Evolutionary conservation across 164 flowering plant genomes (phyloP), one percentile per base, ranked within the genome.

Genomic region (Brasenia schreberi): DNA sequence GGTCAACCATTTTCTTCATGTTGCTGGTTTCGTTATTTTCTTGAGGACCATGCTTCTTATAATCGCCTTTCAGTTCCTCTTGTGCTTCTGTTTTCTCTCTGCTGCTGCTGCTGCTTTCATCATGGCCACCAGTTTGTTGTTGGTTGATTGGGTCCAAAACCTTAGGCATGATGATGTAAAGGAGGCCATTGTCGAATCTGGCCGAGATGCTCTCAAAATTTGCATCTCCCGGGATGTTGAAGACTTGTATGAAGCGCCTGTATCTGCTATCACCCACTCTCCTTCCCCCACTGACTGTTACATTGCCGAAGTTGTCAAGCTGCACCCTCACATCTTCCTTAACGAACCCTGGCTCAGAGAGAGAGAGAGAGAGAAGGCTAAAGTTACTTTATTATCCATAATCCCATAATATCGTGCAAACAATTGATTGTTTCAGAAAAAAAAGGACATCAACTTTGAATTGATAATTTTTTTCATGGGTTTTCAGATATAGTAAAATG

Each of bases 151-250:
- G 73, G 33, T 1, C 43, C 56, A 16, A 65, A 68, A 62, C 72
- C 76, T 76, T 84, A 23, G 89, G 89, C 61, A 89, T 71, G 27
- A 71, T 77, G 2, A 85, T 71, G n/a, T 72, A 69, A 11, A 85
- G 81, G 56, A 78, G 67, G 18, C 76, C 85, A 1, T 70, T 74
- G 0, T 82, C 81, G 27, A 84, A 82, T 66, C 71, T 75, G 2
- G 77, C 82, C 7, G 62, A 77, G 53, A 83, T 73, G 16, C 71
- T 74, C 0, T 75, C 72, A 0, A 64, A 42, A 42, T 78, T 77
- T 9, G 85, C 44, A 73, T 84, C 70, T 44, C 70, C 68, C 0
- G 90, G 92, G 42, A 77, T 62, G 6, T 65, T 65, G 12, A 68
- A 74, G 18, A 61, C 61, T 53, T 74, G 70, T 69, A 58, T 67